Percentiles rank a stretch among this genome's conserved stretches.
phyloP scores from a whole-genome alignment of 2,329 filamentous ascomycete species.

The Pseudocercospora fuligena region DNA sequence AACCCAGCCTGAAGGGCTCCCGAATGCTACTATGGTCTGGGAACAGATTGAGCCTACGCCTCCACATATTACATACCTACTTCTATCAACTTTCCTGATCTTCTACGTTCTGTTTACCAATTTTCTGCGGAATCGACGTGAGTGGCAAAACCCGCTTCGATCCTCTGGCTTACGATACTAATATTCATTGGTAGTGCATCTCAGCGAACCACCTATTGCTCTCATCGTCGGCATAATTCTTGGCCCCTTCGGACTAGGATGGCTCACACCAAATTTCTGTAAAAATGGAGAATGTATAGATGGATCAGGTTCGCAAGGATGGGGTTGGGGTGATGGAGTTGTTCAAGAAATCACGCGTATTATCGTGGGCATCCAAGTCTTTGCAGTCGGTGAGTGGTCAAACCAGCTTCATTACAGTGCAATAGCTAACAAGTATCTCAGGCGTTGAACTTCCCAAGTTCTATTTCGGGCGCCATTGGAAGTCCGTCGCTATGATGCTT shows the following conservation, averaged over 20 bases:
- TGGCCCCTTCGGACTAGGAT: slow-evolving; percentile 47
- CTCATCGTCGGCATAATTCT: slow-evolving; percentile 52
- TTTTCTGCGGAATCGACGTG: slow-evolving; percentile 50
- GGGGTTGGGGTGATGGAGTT: slow-evolving; percentile 50
- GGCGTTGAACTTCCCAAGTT: slow-evolving; percentile 45
- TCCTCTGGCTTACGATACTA: background rate
- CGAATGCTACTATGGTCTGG: slow-evolving; percentile 40
- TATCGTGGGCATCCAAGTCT: slow-evolving; percentile 53
- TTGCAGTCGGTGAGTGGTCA: slow-evolving; percentile 34
- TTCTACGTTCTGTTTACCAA: slow-evolving; percentile 52
- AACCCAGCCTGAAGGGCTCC: background rate
- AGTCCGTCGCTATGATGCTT: slow-evolving; percentile 54
- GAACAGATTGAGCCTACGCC: slow-evolving; percentile 53
- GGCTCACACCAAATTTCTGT: slow-evolving; percentile 49
- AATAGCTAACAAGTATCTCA: background rate
- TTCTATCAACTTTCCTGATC: slow-evolving; percentile 52
- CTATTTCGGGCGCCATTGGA: slow-evolving; percentile 59
- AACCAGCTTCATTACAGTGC: too few relatives aligned
- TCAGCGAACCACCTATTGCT: slow-evolving; percentile 55
- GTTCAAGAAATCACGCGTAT: slow-evolving; percentile 51
- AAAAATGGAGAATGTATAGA: slow-evolving; percentile 26
- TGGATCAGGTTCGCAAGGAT: slow-evolving; percentile 36
- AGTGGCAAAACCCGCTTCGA: background rate
- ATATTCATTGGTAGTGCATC: slow-evolving; percentile 43
- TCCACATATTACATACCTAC: slow-evolving; percentile 52